These are phyloP conservation scores for Dothideomycetidae sp. DNA, from an alignment of 2,329 filamentous ascomycete species.

Conservation along the genomic window DNA sequence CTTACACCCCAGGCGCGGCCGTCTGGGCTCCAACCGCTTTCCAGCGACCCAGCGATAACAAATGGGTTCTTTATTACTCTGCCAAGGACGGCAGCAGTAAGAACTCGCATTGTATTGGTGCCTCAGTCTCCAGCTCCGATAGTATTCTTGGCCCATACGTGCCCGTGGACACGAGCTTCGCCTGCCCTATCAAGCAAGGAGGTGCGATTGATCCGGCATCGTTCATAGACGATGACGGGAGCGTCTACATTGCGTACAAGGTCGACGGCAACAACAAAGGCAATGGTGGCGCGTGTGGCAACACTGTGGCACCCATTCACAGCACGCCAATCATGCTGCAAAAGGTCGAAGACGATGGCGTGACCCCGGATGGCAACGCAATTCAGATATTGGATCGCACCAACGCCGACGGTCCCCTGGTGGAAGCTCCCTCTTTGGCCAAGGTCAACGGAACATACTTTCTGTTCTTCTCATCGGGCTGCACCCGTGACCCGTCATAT, in stretches of 20 bases:
- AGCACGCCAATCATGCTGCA: conserved; percentile 24
- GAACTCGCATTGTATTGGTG: conserved; percentile 21
- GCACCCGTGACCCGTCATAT: conserved; percentile 19
- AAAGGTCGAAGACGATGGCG: conserved; percentile 18
- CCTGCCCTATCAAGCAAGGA: conserved; percentile 18
- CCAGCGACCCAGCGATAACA: conserved; percentile 17
- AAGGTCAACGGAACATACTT: conserved; percentile 21
- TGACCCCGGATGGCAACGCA: conserved; percentile 16
- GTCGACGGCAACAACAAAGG: conserved; percentile 24
- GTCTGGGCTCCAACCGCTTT: conserved; percentile 23
- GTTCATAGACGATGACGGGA: conserved; percentile 15
- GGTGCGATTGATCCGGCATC: conserved; percentile 23
- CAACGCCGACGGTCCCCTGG: conserved; percentile 20
- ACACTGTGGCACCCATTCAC: conserved; percentile 15
- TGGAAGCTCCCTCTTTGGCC: conserved; percentile 22
- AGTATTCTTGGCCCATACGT: conserved; percentile 19
- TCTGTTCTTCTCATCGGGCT: conserved; percentile 25
- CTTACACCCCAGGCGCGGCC: conserved; percentile 15
- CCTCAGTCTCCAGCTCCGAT: conserved; percentile 17
- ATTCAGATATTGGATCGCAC: conserved; percentile 19
- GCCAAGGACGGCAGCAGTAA: conserved; percentile 14
- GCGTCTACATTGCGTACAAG: conserved; percentile 22
- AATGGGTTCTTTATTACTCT: conserved; percentile 23
- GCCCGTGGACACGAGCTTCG: conserved; percentile 15
- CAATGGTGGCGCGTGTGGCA: conserved; percentile 21